phyloP scores from a whole-genome alignment of 805 yeast genomes.

The Pichia kluyveri region DNA sequence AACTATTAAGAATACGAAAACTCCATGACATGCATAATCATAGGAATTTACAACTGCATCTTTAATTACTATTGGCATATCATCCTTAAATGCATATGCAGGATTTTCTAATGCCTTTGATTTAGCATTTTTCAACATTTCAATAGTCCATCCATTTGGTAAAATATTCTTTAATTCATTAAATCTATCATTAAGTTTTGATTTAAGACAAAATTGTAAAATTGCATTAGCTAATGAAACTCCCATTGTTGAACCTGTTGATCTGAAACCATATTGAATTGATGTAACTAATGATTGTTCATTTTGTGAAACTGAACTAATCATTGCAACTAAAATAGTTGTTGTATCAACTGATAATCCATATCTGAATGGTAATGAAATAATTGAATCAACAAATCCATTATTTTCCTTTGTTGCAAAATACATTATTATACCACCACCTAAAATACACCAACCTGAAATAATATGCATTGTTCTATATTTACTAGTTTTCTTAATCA shows the following conservation, averaged over 20 bases:
- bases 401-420: constrained; percentile 11
- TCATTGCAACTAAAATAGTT: constrained; percentile 62
- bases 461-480: constrained; percentile 41
- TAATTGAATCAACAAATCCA: constrained; percentile 31
- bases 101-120: constrained; percentile 15
- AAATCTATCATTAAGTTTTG: constrained; percentile 11
- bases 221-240: constrained; percentile 42
- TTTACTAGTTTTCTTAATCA: constrained; percentile 60
- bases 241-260: constrained; percentile 48
- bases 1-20: constrained; percentile 34
- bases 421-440: constrained; percentile 37
- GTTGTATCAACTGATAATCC: constrained; percentile 65
- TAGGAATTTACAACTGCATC: constrained; percentile 40
- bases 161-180: constrained; percentile 2
- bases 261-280: constrained; percentile 66
- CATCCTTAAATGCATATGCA: constrained; percentile 17
- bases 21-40: constrained; percentile 40
- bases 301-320: constrained; percentile 60
- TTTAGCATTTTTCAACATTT: constrained; percentile 9
- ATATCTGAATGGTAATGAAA: constrained; percentile 47
- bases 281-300: constrained; percentile 84
- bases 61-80: constrained; percentile 24
- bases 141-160: constrained; percentile 9
- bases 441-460: constrained; percentile 31
- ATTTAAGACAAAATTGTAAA: constrained; percentile 25